Evolutionary conservation across 1,284 basidiomycete genomes (phyloP), one percentile per base, ranked within the genome.

Genomic region (Ganoderma meredithae): DNA sequence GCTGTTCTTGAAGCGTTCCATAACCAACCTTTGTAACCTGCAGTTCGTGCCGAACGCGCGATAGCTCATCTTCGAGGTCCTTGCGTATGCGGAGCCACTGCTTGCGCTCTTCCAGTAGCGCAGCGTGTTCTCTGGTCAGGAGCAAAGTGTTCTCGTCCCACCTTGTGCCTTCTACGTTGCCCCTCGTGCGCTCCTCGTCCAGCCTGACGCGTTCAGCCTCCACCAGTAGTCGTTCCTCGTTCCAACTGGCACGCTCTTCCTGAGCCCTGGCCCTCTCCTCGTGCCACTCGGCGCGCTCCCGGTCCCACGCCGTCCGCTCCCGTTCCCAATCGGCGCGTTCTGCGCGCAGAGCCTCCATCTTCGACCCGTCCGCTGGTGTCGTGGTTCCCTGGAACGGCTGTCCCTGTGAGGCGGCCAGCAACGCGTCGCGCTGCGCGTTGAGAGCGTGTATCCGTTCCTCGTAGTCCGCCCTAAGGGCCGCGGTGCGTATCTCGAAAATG

Each of bases 401-500:
- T 7, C 17, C 39, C 22, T 41, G 49, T 33, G 31, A n/a, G 17
- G 36, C 33, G 15, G 60, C 67, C 9, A 63, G 44, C 15, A 66
- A 43, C 0, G 63, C 63, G 52, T 71, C 68, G 19, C 68, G 63
- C 47, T 71, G 66, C 8, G 60, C 31, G 33, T 22, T 41, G 10
- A 71, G 33, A 9, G 22, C 41, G n/a, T 55, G 58, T 1, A 71
- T 58, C 31, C 47, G 56, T 15, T 62, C 58, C 44, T 71, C 68
- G 39, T 68, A 66, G 9, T 69, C 66, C 3, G 61, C 66, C 31
- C 25, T 59, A 43, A 69, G 25, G 12, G 17, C 47, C 6, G 63
- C 58, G 1, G 59, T 47, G 25, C 68, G 70, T 33, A 10, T 63
- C 44, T 70, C 66, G 58, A 72, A 59, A 36, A 70, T 47, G 3